Evolutionary conservation across 495 filamentous ascomycete genomes (phyloP).

Genomic region (Recurvomyces mirabilis): DNA sequence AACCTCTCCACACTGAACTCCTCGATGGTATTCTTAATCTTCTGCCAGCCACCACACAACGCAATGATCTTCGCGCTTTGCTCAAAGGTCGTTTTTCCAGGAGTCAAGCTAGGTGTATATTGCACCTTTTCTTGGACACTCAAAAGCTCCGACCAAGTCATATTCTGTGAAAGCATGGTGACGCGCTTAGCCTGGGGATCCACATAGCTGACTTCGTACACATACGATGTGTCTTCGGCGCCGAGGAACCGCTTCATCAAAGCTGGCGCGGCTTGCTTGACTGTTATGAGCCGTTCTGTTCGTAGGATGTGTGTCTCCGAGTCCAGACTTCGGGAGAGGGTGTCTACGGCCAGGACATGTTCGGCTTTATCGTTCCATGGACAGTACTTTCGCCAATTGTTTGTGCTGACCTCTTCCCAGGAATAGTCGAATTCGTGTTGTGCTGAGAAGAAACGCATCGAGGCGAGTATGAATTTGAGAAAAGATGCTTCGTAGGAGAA

Average conservation of each 20-base stretch:
- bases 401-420: conserved; percentile 97
- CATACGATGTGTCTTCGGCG: conserved; percentile 65
- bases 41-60: conserved; percentile 90
- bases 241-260: conserved; percentile 73
- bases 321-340: conserved; percentile 71
- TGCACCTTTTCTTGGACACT: conserved; percentile 80
- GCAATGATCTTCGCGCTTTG: conserved; percentile 90
- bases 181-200: conserved; percentile 70
- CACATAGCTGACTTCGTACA: conserved; percentile 92
- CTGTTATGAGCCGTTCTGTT: conserved; percentile 93
- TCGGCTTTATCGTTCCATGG: conserved; percentile 94
- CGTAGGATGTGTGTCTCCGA: conserved; percentile 75
- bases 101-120: conserved; percentile 43
- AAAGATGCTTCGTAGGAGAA: no score
- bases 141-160: conserved; percentile 80
- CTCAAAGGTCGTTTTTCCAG: conserved; percentile 59
- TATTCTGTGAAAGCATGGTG: conserved; percentile 85
- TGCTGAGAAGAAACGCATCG: conserved; percentile 97
- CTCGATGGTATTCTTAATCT: conserved; percentile 86
- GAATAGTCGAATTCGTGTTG: conserved; percentile 86
- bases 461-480: no score
- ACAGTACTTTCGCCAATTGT: conserved; percentile 97
- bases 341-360: conserved; percentile 92
- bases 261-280: conserved; percentile 75
- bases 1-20: conserved; percentile 81